Evolutionary conservation across 2,329 filamentous ascomycete species (phyloP), one percentile per base, ranked within the genome.

Genomic region (Diaporthe australafricana): DNA sequence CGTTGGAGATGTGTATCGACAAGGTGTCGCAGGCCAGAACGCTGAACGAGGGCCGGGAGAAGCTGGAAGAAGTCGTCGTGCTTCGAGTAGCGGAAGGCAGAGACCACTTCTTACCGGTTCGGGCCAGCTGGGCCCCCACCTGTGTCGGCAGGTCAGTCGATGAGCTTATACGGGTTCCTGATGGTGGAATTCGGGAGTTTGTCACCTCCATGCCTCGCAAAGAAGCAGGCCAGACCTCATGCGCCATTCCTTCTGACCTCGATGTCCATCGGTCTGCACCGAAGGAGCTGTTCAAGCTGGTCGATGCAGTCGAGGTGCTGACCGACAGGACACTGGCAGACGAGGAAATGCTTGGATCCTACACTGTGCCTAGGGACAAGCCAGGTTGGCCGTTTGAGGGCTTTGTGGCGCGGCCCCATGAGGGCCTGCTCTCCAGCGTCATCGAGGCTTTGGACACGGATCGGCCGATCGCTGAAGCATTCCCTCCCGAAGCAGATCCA

Each of bases 31-130:
- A 92, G 22, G 90, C 94, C 0, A 90, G 89, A 22, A 84, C 87
- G 2, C 86, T 99, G 47, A 98, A 98, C 75, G 87, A 92, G 68
- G 90, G 89, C 20, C 85, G 86, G 1, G 80, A 85, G 5, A 84
- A 84, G 9, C 84, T 99, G 0, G 96, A 98, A 74, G 95, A 98
- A 75, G 91, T 99, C 3, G 85, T 99, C 9, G 92, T 99, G 2
- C 86, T 99, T 11, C 91, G 95, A 0, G 93, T 99, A 6, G 87
- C 90, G 14, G 90, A 92, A 67, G 97, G 97, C 0, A 89, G 95
- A 60, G 96, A 99, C 77, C 93, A 98, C 79, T 99, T 99, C 79
- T 90, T 99, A 48, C 92, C 95, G 0, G 86, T 98, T 0, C 91
- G 89, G 30, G 96, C 89, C 0, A 85, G 83, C 1, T 99, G 96